Base-by-base conservation (phyloP, 805 yeast species). In the Teunomyces stri region DNA sequence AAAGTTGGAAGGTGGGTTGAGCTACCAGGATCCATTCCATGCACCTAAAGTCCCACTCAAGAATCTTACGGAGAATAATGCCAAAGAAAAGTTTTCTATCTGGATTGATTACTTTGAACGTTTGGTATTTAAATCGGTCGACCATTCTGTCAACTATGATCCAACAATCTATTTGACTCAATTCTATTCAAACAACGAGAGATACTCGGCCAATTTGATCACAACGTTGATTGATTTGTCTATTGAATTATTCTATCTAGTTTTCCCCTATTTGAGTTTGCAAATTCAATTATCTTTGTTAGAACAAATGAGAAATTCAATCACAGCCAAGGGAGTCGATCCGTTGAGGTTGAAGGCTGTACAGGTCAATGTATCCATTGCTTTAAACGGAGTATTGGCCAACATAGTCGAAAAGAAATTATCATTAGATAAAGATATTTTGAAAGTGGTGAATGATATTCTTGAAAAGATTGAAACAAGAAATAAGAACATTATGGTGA, bases 281-380 rank as follows among this genome's bases (percentile, higher is more conserved):
- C 87, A 89, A 51, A 86, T 94, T 45, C 97, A 92, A 58, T 84
- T 85, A 48, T 89, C 97, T 0, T 74, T 94, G n/a, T 65, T 94
- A 16, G 97, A 92, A 57, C 87, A 84, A 45, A 65, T 94, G 51
- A 77, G 90, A 53, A 71, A 84, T 3, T 63, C 74, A 1, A 48
- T 78, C 42, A 71, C 80, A 25, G 66, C 74, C 27, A 56, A 67
- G 53, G 44, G 59, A 0, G 46, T 59, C 11, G 72, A 69, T 46
- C 67, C 71, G 0, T 50, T 69, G 21, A 54, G 78, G 30, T 49
- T 50, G 13, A 59, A 59, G 42, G 87, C 91, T 0, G 72, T 85
- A 6, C 64, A 76, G 1, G 70, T 85, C 4, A 91, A 91, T 57
- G 62, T 79, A 1, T 69, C 87, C 0, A 72, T 85, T 18, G 87